Conservation (phyloP, 2,329 filamentous ascomycete genomes). For the Cercospora beticola region DNA sequence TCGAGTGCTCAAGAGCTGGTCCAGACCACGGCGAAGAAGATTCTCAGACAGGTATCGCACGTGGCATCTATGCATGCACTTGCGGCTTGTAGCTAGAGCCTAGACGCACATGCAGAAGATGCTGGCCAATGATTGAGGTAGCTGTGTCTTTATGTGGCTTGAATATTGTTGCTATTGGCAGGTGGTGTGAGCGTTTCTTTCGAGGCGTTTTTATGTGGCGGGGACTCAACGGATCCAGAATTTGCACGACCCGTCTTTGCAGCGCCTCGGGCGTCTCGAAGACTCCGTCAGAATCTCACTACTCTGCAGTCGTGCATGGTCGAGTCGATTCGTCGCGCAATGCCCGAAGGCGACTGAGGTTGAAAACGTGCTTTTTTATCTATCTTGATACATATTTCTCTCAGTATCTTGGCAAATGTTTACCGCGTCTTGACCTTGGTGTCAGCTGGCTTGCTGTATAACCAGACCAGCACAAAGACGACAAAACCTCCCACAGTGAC, state of each 20-base stretch:
- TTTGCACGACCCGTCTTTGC: background rate
- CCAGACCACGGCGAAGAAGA: background rate
- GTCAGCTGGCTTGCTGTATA: conserved; percentile 66
- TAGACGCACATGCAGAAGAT: background rate
- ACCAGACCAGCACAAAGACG: conserved; percentile 81
- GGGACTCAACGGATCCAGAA: background rate
- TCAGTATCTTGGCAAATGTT: background rate
- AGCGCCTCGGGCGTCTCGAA: no score
- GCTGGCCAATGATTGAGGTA: background rate
- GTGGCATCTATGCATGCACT: background rate
- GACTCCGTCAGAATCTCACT: no score
- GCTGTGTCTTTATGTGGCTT: background rate
- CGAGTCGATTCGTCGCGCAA: background rate
- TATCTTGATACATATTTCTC: background rate
- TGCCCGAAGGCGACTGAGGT: background rate
- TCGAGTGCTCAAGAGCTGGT: background rate
- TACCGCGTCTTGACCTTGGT: conserved; percentile 38
- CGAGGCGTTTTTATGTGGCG: background rate
- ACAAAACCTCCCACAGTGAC: conserved; percentile 82
- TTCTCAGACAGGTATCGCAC: background rate
- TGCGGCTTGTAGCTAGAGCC: background rate
- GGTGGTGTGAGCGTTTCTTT: background rate
- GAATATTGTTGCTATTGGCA: background rate
- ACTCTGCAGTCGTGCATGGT: background rate
- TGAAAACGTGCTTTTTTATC: background rate